A percentile compares a stretch with the other conserved stretches of the same genome.
Evolutionary conservation across 2,329 filamentous ascomycete species (phyloP).

Genomic region (Alternaria infectoria): DNA sequence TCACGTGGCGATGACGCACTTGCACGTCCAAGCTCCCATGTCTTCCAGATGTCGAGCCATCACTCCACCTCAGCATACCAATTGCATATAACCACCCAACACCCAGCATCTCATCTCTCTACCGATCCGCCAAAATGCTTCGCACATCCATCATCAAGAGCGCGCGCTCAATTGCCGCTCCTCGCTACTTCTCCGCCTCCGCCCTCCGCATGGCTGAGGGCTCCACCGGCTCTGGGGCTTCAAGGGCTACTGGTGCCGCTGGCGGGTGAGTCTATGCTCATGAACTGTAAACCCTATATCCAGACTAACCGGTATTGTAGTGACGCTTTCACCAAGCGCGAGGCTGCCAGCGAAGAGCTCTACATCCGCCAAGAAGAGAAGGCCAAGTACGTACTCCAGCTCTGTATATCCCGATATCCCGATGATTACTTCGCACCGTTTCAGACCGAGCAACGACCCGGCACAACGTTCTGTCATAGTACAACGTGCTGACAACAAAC

Average conservation of each 20-base stretch:
- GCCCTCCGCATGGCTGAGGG: slow-evolving; percentile 54
- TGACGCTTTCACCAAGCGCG: slow-evolving; percentile 91
- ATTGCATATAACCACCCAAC: slow-evolving; percentile 22
- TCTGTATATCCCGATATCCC: neutral
- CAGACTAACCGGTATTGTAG: slow-evolving; percentile 54
- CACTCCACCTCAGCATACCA: slow-evolving; percentile 32
- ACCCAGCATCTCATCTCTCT: slow-evolving; percentile 13
- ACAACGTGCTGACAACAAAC: slow-evolving; percentile 18
- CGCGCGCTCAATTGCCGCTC: slow-evolving; percentile 46
- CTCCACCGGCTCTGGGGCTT: slow-evolving; percentile 52
- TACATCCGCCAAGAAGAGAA: slow-evolving; percentile 87
- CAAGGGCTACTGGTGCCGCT: slow-evolving; percentile 50
- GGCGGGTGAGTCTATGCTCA: slow-evolving; percentile 37
- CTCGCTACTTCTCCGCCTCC: slow-evolving; percentile 52
- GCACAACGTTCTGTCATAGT: slow-evolving; percentile 15
- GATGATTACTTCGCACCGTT: neutral
- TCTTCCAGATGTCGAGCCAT: slow-evolving; percentile 15
- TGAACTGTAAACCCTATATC: neutral
- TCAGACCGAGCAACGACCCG: neutral
- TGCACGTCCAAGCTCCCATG: slow-evolving; percentile 24
- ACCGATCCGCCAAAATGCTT: slow-evolving; percentile 38
- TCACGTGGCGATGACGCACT: slow-evolving; percentile 34
- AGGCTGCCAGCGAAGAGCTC: slow-evolving; percentile 83
- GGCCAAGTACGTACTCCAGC: slow-evolving; percentile 67
- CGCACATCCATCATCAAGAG: slow-evolving; percentile 50